Evolutionary conservation across 2,329 filamentous ascomycete species (phyloP).

Genomic region (Rutstroemia sp.): DNA sequence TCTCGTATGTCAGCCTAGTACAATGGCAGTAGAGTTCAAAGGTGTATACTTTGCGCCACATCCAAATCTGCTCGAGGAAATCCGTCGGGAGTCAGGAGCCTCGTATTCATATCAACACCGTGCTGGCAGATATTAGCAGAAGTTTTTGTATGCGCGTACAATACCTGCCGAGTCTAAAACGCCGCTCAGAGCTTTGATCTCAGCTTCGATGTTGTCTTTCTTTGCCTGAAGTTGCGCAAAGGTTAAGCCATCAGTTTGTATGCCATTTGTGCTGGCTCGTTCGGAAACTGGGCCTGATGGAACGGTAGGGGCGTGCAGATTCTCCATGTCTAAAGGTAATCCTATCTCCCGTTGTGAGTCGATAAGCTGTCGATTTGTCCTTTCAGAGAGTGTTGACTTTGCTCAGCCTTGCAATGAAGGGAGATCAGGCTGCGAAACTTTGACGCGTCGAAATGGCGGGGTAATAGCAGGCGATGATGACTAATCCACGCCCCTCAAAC

Average conservation of each 20-base stretch:
- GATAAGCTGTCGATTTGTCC: background rate
- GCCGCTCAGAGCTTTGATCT: conserved; percentile 74
- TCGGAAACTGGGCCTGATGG: conserved; percentile 69
- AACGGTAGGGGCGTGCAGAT: conserved; percentile 63
- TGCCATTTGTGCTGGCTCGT: conserved; percentile 49
- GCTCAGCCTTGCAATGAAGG: conserved; percentile 5
- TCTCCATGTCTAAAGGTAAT: conserved; percentile 45
- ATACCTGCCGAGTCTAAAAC: conserved; percentile 77
- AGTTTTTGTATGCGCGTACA: background rate
- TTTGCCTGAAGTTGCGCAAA: conserved; percentile 74
- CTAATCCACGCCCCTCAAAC: background rate
- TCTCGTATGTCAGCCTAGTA: background rate
- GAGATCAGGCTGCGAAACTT: conserved; percentile 16
- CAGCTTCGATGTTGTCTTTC: conserved; percentile 78
- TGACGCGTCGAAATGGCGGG: conserved; percentile 7
- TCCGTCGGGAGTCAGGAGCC: conserved; percentile 79
- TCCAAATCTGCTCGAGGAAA: conserved; percentile 92
- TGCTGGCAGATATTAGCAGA: conserved; percentile 50
- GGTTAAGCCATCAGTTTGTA: conserved; percentile 54
- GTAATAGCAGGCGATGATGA: background rate
- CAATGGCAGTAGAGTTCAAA: background rate
- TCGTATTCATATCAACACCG: conserved; percentile 85
- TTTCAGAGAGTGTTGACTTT: background rate
- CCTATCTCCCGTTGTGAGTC: conserved; percentile 20
- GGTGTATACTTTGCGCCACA: conserved; percentile 73